Base-by-base conservation (phyloP, 306 rosid species). In the Bauhinia variegata region DNA sequence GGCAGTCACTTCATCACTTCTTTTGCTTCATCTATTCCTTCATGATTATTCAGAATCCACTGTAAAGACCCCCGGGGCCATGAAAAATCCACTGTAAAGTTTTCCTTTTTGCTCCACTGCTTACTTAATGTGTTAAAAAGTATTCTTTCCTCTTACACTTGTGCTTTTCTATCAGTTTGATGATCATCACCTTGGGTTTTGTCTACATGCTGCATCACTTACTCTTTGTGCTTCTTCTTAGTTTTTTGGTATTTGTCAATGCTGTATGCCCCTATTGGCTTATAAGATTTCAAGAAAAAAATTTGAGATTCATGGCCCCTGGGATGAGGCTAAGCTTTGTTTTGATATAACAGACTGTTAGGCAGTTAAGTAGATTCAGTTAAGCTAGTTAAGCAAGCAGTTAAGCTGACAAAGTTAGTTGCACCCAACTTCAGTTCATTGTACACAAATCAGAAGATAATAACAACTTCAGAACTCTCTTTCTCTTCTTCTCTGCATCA, bases 251-350 rank as follows among this genome's bases (percentile, higher is more conserved):
- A 47, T 75, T 81, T 57, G 86, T 78, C 7, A 81, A 76, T 33
- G 31, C 81, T 41, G 78, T 78, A 9, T 84, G 89, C 64, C 89
- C 89, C 5, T 81, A 68, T 59, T 81, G 89, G 74, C 89, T 84
- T 34, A 81, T 81, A 33, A 54, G 80, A 17, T 75, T 84, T 72
- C 86, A 84, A 61, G 86, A 81, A 18, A 75, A 47, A 81, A 84
- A 74, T 84, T 84, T 72, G 86, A 78, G 79, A 84, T 84, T 30
- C 72, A 84, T 69, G 89, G 89, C 49, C 86, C 89, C 0, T 84
- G 89, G 89, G 89, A 84, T 47, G 89, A 84, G 74, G 89, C 86
- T 44, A 84, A 75, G 80, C 89, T 84, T 67, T 81, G 89, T 70
- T 84, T 84, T 68, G 84, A 75, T 52, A 81, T 84, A 3, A 69